Evolutionary conservation across 768 basidiomycete species (phyloP).

Genomic region (Chlorophyllum brunneum): DNA sequence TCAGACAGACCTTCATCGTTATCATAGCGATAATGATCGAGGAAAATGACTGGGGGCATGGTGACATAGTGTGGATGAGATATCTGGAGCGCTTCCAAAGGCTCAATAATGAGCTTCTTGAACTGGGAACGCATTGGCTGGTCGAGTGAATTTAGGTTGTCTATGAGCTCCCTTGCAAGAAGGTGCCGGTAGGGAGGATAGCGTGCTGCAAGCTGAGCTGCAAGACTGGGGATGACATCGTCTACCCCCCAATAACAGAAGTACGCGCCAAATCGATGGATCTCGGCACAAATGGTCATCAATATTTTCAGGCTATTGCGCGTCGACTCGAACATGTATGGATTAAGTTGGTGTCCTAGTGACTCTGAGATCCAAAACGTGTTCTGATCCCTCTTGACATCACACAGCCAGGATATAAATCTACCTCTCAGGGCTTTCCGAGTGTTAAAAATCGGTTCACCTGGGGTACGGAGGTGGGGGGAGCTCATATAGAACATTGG

Average conservation of each 20-base stretch:
- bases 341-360: background rate
- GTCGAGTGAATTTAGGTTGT: conserved; percentile 19
- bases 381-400: background rate
- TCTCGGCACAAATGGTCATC: background rate
- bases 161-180: conserved; percentile 16
- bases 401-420: background rate
- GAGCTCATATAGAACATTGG: background rate
- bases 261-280: background rate
- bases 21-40: background rate
- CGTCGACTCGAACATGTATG: background rate
- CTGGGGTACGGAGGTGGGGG: background rate
- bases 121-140: conserved; percentile 18
- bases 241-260: background rate
- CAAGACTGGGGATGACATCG: conserved; percentile 17
- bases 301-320: background rate
- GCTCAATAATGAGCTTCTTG: conserved; percentile 20
- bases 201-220: conserved; percentile 19
- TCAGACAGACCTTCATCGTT: background rate
- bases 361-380: background rate
- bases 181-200: conserved; percentile 14
- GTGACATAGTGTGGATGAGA: conserved; percentile 2
- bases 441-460: background rate
- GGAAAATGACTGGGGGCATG: background rate
- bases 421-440: background rate
- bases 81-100: conserved; percentile 13